Conservation (phyloP, 768 basidiomycete genomes). For the Trametes meyenii region DNA sequence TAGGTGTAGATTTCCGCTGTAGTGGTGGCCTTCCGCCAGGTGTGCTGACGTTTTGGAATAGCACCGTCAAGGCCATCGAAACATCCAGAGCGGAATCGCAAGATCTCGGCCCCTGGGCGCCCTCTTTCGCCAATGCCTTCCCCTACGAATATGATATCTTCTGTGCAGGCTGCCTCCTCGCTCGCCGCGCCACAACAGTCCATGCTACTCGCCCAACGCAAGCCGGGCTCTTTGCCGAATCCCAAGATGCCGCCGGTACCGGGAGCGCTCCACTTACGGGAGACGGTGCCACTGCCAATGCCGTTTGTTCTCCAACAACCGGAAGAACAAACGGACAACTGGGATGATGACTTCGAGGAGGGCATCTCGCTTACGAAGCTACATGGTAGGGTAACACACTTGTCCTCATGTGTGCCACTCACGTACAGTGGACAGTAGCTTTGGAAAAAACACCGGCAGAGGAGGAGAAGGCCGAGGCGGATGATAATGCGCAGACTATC, state of each 20-base stretch:
- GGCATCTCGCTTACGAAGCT: conserved; percentile 87
- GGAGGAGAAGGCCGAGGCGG: conserved; percentile 56
- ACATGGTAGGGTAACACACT: conserved; percentile 47
- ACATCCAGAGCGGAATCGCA: conserved; percentile 48
- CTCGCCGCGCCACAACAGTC: conserved; percentile 16
- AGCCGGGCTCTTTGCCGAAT: conserved; percentile 18
- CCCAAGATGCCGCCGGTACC: conserved; percentile 25
- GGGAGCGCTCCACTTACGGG: conserved; percentile 31
- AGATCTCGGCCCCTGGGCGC: conserved; percentile 27
- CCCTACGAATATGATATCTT: conserved; percentile 27
- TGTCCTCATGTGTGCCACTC: neutral
- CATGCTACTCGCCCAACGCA: conserved; percentile 14
- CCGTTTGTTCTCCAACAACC: conserved; percentile 70
- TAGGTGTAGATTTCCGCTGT: conserved; percentile 36
- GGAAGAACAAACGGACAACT: conserved; percentile 91
- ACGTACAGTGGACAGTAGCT: conserved; percentile 39
- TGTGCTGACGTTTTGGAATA: conserved; percentile 33
- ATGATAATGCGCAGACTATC: conserved; percentile 83
- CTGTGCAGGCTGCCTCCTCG: conserved; percentile 21
- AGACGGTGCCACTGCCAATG: conserved; percentile 58
- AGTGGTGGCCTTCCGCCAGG: neutral
- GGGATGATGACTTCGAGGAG: conserved; percentile 98
- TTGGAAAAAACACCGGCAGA: conserved; percentile 62
- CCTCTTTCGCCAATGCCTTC: conserved; percentile 54
- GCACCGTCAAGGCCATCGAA: conserved; percentile 79